Evolutionary conservation across 805 yeast species (phyloP).

Genomic region (Barnettozyma pratensis): DNA sequence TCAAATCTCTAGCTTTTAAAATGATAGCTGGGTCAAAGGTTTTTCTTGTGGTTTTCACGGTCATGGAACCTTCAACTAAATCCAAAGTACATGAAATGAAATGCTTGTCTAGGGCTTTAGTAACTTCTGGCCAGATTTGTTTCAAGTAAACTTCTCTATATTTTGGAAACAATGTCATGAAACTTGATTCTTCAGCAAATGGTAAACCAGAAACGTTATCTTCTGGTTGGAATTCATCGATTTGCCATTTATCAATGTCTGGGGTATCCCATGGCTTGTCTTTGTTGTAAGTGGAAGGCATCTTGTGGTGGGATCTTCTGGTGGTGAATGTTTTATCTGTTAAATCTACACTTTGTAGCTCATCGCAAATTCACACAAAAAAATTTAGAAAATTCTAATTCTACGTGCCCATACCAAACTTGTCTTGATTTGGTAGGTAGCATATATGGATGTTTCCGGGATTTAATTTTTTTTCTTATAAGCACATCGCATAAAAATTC

Average conservation of each 20-base stretch:
- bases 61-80: slow-evolving; percentile 95
- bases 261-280: slow-evolving; percentile 99
- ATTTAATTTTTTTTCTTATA: neutral
- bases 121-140: slow-evolving; percentile 91
- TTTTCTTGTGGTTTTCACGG: slow-evolving; percentile 91
- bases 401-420: neutral
- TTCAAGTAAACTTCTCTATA: slow-evolving; percentile 89
- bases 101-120: slow-evolving; percentile 66
- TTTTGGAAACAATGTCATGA: slow-evolving; percentile 93
- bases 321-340: too few species aligned
- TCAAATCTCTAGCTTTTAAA: slow-evolving; percentile 90
- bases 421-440: neutral
- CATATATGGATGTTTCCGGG: neutral
- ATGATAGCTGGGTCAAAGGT: slow-evolving; percentile 94
- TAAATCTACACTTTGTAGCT: neutral
- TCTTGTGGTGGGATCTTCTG: slow-evolving; percentile 24
- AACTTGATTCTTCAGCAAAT: slow-evolving; percentile 93
- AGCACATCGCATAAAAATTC: neutral
- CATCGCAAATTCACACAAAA: slow-evolving; percentile 2
- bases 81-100: slow-evolving; percentile 82
- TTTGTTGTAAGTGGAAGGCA: slow-evolving; percentile 90
- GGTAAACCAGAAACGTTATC: slow-evolving; percentile 84
- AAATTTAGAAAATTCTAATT: neutral
- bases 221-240: slow-evolving; percentile 83
- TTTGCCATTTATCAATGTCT: slow-evolving; percentile 89